Conservation (phyloP, 2,329 filamentous ascomycete species). For the Zymoseptoria brevis region DNA sequence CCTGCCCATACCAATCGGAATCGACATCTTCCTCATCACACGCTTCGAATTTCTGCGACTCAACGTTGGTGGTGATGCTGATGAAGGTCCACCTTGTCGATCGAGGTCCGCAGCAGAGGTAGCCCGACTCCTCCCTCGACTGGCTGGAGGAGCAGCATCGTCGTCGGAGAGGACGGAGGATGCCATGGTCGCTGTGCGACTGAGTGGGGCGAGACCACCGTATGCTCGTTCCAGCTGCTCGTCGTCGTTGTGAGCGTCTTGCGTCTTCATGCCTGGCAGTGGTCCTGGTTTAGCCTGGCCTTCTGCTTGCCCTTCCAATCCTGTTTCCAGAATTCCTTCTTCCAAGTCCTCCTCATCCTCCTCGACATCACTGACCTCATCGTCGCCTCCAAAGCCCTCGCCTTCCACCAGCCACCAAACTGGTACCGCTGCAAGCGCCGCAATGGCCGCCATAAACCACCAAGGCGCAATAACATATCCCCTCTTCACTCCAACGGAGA, state of each 20-base stretch:
- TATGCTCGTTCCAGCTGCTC: constrained; percentile 26
- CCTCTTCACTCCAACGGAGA: constrained; percentile 65
- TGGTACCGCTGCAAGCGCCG: constrained; percentile 59
- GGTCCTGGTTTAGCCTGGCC: constrained; percentile 15
- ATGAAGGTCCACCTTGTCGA: background rate
- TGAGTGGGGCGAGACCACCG: constrained; percentile 29
- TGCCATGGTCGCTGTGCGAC: constrained; percentile 23
- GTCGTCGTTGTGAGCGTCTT: constrained; percentile 27
- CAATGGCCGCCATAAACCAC: constrained; percentile 64
- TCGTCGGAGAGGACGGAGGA: constrained; percentile 23
- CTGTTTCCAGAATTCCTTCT: constrained; percentile 9
- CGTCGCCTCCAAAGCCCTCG: constrained; percentile 52
- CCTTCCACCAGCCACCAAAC: constrained; percentile 68
- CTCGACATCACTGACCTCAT: constrained; percentile 30
- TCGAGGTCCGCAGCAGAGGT: constrained; percentile 10
- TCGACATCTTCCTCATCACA: constrained; percentile 33
- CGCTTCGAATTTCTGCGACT: constrained; percentile 25
- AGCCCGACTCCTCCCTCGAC: constrained; percentile 6
- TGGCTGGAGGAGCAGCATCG: constrained; percentile 11
- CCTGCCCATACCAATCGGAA: constrained; percentile 39
- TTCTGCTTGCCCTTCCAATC: constrained; percentile 19
- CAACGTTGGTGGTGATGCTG: constrained; percentile 2
- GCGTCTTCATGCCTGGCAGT: constrained; percentile 1
- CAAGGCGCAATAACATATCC: constrained; percentile 75
- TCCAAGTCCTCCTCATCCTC: constrained; percentile 25